Evolutionary conservation across 768 basidiomycete species (phyloP).

Genomic region (Lentinula boryana): DNA sequence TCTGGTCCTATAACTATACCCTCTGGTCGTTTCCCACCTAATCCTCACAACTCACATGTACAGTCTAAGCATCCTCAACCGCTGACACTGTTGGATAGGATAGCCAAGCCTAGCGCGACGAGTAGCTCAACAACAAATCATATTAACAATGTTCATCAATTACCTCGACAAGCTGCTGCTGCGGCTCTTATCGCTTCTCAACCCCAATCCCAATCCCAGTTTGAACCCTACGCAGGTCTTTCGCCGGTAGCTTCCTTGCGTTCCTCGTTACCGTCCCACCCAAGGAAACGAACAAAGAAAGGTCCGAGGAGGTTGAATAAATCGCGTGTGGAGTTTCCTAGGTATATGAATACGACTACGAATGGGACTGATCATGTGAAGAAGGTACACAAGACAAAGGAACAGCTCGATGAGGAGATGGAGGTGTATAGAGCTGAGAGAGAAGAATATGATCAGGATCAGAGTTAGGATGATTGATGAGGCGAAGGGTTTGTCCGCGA

Average conservation of each 20-base stretch:
- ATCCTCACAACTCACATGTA: too few species aligned
- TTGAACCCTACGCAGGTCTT: too few species aligned
- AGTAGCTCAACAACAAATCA: background rate
- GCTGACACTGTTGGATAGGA: background rate
- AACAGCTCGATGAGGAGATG: slow-evolving; percentile 74
- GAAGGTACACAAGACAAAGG: slow-evolving; percentile 31
- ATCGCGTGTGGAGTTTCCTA: slow-evolving; percentile 10
- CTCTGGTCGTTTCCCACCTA: background rate
- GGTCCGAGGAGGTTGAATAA: slow-evolving; percentile 74
- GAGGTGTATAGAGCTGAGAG: slow-evolving; percentile 59
- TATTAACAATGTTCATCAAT: slow-evolving; percentile 3
- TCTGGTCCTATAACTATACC: background rate
- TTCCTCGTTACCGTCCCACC: slow-evolving; percentile 19
- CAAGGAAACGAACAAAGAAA: slow-evolving; percentile 50
- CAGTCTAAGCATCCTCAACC: background rate
- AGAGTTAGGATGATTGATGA: too few species aligned
- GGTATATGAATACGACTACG: background rate
- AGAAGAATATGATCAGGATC: background rate
- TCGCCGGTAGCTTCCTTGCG: background rate
- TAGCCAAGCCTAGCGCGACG: background rate
- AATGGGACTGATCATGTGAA: background rate
- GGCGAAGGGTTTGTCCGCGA: too few species aligned
- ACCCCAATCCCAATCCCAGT: slow-evolving; percentile 29
- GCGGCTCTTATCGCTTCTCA: slow-evolving; percentile 16
- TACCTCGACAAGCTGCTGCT: slow-evolving; percentile 16